Conservation (phyloP, 257 asterid species). For the Anisodus acutangulus region DNA sequence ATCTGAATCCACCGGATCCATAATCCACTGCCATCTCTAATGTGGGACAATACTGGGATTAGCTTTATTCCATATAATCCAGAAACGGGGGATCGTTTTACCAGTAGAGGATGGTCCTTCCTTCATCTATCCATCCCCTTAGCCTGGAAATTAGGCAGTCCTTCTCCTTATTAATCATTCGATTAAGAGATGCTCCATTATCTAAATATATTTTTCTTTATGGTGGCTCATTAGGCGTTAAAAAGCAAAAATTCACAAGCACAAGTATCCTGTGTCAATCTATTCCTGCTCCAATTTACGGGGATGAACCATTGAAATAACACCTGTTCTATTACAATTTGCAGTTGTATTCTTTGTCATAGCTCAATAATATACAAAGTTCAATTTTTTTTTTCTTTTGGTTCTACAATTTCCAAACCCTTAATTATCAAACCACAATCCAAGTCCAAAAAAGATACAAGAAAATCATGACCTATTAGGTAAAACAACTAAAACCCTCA, state of each 20-base stretch:
- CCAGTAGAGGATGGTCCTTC: neutral
- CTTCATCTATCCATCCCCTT: neutral
- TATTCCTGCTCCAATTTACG: neutral
- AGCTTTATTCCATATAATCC: neutral
- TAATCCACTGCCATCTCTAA: no score
- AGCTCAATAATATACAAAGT: neutral
- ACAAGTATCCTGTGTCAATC: neutral
- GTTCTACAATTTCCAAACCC: neutral
- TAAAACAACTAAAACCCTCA: neutral
- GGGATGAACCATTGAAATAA: neutral
- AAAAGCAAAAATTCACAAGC: neutral
- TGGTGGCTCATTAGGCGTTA: neutral
- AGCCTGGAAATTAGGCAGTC: neutral
- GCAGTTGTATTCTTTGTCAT: neutral
- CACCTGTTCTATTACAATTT: neutral
- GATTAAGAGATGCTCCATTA: neutral
- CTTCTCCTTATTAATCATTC: neutral
- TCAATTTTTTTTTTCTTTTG: neutral
- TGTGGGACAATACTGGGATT: neutral
- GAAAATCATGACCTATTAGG: neutral
- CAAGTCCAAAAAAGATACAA: no score
- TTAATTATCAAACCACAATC: neutral
- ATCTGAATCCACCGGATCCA: no score
- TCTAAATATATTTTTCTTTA: neutral
- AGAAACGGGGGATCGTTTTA: neutral